Evolutionary conservation across 805 yeast genomes (phyloP).

Genomic region (Yamadazyma takamatsuzukensis): DNA sequence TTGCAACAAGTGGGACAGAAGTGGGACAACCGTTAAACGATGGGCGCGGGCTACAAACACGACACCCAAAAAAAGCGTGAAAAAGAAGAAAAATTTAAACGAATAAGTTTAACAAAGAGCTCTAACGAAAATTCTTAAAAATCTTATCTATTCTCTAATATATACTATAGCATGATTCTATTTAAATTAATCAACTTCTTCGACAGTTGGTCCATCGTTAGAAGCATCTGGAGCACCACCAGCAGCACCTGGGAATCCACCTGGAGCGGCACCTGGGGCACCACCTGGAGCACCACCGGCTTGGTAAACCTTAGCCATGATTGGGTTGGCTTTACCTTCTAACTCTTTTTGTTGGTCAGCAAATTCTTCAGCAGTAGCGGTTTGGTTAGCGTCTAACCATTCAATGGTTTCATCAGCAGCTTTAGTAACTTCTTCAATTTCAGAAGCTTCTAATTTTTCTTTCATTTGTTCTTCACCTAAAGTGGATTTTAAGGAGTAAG

Average conservation of each 20-base stretch:
- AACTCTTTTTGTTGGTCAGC: conserved; percentile 93
- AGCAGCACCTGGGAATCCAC: conserved; percentile 53
- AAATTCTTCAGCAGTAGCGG: conserved; percentile 90
- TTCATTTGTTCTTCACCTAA: conserved; percentile 25
- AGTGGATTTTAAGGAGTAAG: conserved; percentile 87
- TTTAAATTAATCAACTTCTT: conserved; percentile 47
- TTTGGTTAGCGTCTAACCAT: conserved; percentile 92
- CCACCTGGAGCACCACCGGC: conserved; percentile 82
- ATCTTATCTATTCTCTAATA: too few relatives aligned
- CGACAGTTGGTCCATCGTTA: conserved; percentile 49
- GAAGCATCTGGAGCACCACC: conserved; percentile 54
- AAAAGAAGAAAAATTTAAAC: too few relatives aligned
- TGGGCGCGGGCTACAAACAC: too few relatives aligned
- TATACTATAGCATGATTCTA: too few relatives aligned
- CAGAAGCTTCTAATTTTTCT: conserved; percentile 37
- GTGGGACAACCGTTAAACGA: too few relatives aligned
- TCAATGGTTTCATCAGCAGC: conserved; percentile 81
- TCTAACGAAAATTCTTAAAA: too few relatives aligned
- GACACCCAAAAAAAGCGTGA: too few relatives aligned
- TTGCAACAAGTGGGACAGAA: too few relatives aligned
- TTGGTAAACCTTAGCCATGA: conserved; percentile 95
- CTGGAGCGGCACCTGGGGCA: conserved; percentile 66
- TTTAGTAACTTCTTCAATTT: conserved; percentile 64
- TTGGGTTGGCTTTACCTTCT: conserved; percentile 93
- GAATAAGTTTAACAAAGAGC: too few relatives aligned